Conservation (phyloP, 352 stramenopile genomes). For the Phytophthora fragariaefolia region DNA sequence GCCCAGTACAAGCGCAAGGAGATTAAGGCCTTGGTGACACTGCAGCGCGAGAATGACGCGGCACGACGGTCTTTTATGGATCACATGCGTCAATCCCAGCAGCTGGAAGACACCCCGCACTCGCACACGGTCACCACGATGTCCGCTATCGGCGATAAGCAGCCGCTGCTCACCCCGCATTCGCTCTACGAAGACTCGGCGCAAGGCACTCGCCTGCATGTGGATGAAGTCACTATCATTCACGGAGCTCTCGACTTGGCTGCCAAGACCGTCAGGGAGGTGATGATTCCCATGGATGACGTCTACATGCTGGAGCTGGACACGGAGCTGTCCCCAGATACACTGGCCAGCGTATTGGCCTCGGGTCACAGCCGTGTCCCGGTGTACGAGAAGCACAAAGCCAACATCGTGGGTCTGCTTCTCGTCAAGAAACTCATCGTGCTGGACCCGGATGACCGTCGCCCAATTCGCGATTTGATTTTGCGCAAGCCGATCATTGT, state of each 20-base stretch:
- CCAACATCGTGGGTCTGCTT: constrained; percentile 86
- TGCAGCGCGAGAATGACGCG: constrained; percentile 67
- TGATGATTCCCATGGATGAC: constrained; percentile 89
- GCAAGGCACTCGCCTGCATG: constrained; percentile 63
- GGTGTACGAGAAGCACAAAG: constrained; percentile 83
- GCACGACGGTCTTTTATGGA: constrained; percentile 43
- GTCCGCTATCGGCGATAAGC: constrained; percentile 40
- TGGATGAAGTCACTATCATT: constrained; percentile 93
- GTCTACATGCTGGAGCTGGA: constrained; percentile 91
- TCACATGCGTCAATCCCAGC: constrained; percentile 45
- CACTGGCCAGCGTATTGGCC: constrained; percentile 84
- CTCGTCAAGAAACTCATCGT: constrained; percentile 93
- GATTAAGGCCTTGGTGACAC: constrained; percentile 87
- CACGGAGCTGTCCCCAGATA: constrained; percentile 72
- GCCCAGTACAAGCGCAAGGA: constrained; percentile 91
- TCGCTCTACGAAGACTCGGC: constrained; percentile 51
- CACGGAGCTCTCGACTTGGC: constrained; percentile 91
- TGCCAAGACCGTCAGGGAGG: constrained; percentile 83
- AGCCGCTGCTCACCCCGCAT: constrained; percentile 42
- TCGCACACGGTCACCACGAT: constrained; percentile 33
- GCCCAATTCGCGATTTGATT: constrained; percentile 65
- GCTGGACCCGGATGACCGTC: constrained; percentile 80
- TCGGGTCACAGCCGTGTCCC: constrained; percentile 91
- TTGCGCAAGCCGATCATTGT: constrained; percentile 87
- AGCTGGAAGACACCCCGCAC: constrained; percentile 20